phyloP scores from a whole-genome alignment of 164 flowering plant genomes.

The Saururus chinensis region DNA sequence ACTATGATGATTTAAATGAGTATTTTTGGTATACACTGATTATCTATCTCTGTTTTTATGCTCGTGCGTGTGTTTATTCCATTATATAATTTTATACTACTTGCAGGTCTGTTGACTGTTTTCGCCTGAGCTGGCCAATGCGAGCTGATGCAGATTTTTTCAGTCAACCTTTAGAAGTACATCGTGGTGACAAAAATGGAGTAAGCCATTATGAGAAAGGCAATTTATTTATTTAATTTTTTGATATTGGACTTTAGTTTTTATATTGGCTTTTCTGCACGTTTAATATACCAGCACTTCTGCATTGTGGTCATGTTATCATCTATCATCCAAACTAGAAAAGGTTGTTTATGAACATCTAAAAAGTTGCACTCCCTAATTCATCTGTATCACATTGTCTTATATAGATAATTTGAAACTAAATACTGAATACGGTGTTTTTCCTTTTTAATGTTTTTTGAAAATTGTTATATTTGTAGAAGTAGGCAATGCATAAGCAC shows the following conservation, averaged over 20 bases:
- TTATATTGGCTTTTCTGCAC: neutral
- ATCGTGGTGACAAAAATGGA: constrained; percentile 35
- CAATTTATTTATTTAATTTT: no score
- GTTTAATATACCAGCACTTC: neutral
- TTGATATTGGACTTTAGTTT: neutral
- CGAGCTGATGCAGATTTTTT: constrained; percentile 95
- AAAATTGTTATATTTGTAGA: no score
- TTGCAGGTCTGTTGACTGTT: constrained; percentile 87
- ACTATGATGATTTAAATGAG: constrained; percentile 94
- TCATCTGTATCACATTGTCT: no score
- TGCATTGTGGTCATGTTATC: neutral
- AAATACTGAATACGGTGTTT: no score
- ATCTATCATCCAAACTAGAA: no score
- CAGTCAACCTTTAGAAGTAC: constrained; percentile 25
- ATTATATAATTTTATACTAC: neutral
- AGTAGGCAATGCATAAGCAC: no score
- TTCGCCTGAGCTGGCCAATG: constrained; percentile 98
- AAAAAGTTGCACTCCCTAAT: no score
- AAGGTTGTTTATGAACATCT: no score
- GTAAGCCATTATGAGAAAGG: constrained; percentile 18
- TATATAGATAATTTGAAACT: no score
- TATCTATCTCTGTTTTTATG: neutral
- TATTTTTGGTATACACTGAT: constrained; percentile 65
- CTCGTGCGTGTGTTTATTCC: neutral
- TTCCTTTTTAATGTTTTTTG: no score